A percentile compares a stretch with the other conserved stretches of the same genome.
Evolutionary conservation across 345 rosid genomes (phyloP).

Genomic region (Populus euphratica): DNA sequence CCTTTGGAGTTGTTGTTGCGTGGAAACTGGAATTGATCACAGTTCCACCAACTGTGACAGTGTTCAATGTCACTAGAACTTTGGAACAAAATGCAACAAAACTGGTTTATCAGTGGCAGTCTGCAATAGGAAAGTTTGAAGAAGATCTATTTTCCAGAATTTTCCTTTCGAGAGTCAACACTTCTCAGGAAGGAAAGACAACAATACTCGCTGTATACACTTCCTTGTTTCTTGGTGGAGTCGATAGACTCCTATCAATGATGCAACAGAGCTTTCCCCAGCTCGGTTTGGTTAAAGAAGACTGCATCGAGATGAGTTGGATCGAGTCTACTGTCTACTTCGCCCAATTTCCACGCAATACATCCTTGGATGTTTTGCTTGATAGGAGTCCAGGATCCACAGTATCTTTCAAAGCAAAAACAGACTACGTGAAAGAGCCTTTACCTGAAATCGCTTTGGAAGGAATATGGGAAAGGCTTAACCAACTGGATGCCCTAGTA

Average conservation of each 20-base stretch:
- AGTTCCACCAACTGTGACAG: too few species aligned
- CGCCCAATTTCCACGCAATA: not conserved
- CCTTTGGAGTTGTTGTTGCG: too few species aligned
- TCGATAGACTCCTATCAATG: not conserved
- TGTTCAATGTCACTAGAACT: too few species aligned
- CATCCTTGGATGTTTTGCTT: not conserved
- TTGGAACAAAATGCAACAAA: constrained; percentile 14
- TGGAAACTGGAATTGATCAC: too few species aligned
- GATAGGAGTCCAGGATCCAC: not conserved
- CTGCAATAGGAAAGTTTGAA: not conserved
- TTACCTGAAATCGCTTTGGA: constrained; percentile 4
- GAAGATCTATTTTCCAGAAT: constrained; percentile 1
- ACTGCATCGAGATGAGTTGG: not conserved
- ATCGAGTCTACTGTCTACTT: not conserved
- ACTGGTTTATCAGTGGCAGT: constrained; percentile 15
- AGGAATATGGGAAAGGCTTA: constrained; percentile 2
- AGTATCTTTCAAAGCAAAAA: constrained; percentile 6
- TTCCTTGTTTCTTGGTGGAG: constrained; percentile 10
- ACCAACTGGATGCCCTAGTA: not conserved
- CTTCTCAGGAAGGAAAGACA: not conserved
- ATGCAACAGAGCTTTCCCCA: too few species aligned
- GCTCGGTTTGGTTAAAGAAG: too few species aligned
- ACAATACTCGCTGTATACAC: not conserved
- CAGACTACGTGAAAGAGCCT: constrained; percentile 10
- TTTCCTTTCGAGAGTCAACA: not conserved